These are phyloP conservation scores for Brassica nigra DNA, from an alignment of 345 rosid species.

Conservation along the genomic window DNA sequence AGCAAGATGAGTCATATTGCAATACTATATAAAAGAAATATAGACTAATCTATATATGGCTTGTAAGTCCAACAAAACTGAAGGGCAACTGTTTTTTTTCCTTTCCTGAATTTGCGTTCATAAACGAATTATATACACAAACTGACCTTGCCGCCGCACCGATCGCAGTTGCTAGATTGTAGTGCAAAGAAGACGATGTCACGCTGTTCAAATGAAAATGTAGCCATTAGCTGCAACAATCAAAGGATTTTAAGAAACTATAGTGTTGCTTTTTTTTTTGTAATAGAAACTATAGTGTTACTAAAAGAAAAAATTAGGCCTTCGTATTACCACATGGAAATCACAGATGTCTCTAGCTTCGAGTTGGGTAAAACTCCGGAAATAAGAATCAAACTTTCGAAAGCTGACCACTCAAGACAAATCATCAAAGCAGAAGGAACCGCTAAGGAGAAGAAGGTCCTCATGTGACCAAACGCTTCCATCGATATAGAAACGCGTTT, in stretches of 20 bases:
- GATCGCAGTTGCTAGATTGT: slow-evolving; percentile 7
- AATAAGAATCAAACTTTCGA: slow-evolving; percentile 44
- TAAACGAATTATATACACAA: neutral
- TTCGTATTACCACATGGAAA: slow-evolving; percentile 45
- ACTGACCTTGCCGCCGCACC: slow-evolving; percentile 31
- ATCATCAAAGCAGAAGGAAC: slow-evolving; percentile 34
- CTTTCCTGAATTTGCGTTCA: neutral
- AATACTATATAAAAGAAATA: neutral
- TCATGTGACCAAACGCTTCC: slow-evolving; percentile 17
- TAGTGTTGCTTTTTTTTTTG: neutral
- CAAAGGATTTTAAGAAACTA: neutral
- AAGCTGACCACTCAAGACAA: slow-evolving; percentile 62
- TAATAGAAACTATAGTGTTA: neutral
- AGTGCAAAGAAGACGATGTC: slow-evolving; percentile 18
- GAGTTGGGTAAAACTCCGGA: slow-evolving; percentile 56
- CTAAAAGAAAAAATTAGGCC: neutral
- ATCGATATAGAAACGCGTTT: neutral
- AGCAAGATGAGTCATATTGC: neutral
- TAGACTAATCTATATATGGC: neutral
- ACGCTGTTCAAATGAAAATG: neutral
- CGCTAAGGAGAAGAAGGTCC: slow-evolving; percentile 10
- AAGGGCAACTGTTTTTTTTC: neutral
- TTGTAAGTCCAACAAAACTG: neutral
- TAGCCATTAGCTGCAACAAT: neutral
- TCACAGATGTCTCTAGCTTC: slow-evolving; percentile 53